phyloP scores from a whole-genome alignment of 1,284 basidiomycete species.

The Hymenochaete sp. region DNA sequence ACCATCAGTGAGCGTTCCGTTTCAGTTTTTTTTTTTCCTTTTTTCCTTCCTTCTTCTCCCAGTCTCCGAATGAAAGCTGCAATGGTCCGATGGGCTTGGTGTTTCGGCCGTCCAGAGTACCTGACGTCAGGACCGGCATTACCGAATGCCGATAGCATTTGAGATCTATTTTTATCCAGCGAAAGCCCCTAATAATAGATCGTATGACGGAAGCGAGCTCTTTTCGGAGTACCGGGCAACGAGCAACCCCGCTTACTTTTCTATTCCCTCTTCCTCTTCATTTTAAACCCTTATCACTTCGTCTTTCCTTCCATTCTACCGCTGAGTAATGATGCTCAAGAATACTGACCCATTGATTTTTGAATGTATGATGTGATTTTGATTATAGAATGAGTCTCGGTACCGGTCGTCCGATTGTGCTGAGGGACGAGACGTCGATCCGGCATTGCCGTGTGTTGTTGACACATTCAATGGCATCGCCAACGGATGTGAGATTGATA shows the following conservation, averaged over 20 bases:
- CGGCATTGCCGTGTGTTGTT: constrained; percentile 75
- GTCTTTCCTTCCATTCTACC: background rate
- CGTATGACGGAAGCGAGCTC: too few species aligned
- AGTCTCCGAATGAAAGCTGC: background rate
- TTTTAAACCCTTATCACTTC: background rate
- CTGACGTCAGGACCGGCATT: background rate
- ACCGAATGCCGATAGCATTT: background rate
- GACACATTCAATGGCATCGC: constrained; percentile 70
- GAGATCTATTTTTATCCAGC: too few species aligned
- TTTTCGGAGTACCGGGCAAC: too few species aligned
- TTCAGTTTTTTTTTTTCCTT: background rate
- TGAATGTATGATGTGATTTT: background rate
- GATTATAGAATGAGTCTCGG: constrained; percentile 73
- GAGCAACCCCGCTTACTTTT: too few species aligned
- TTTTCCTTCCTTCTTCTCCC: background rate
- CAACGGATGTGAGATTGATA: constrained; percentile 82
- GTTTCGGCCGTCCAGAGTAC: background rate
- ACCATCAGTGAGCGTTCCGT: constrained; percentile 64
- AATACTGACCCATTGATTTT: too few species aligned
- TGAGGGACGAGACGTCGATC: constrained; percentile 83
- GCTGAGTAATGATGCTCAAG: too few species aligned
- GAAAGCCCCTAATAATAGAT: too few species aligned
- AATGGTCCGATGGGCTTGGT: background rate
- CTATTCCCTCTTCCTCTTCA: background rate
- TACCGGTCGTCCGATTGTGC: constrained; percentile 81